Evolutionary conservation across 495 filamentous ascomycete species (phyloP), one percentile per base, ranked within the genome.

Genomic region (Mytilinidion resinicola): DNA sequence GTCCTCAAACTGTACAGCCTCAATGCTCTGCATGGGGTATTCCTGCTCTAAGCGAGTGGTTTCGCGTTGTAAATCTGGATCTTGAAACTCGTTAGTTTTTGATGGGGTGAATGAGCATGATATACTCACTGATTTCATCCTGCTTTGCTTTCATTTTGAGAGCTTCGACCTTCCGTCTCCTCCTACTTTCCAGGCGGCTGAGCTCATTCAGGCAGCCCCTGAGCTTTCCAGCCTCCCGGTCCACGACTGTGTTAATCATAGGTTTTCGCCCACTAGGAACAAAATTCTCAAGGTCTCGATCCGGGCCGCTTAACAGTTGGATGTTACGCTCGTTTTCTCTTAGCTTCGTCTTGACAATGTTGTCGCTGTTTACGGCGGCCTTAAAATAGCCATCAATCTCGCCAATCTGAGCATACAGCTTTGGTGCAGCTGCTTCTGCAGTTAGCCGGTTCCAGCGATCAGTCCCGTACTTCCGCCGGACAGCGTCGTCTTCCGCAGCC

Each of bases 351-450:
- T 85, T 80, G 1, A 97, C 90, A 1, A 95, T 75, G 4, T 79
- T 81, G 64, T 98, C 93, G 64, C 87, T 93, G 57, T 82, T 89
- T 21, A 80, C 85, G 5, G 93, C 93, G 42, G 85, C 90, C 39
- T 85, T 84, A 61, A 97, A 85, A 73, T 96, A 96, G 8, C 90
- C 89, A 15, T 86, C 85, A 51, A 96, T 91, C 61, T 96, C 91
- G 6, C 69, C 74, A 5, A 85, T 83, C 43, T 90, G 85, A 9
- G 75, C 78, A 76, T 89, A 91, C 8, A 96, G 73, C 64, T 91
- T 90, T 4, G 80, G 75, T 0, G 85, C 88, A 25, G 88, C 87
- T 33, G 79, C 74, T 41, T 82, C 77, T 1, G 89, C 90, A 34
- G 85, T 76, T 36, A 80, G 78, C 25, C 93, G 82, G 3, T 69